Evolutionary conservation across 2,329 filamentous ascomycete genomes (phyloP).

Genomic region (Cytospora piceicola): DNA sequence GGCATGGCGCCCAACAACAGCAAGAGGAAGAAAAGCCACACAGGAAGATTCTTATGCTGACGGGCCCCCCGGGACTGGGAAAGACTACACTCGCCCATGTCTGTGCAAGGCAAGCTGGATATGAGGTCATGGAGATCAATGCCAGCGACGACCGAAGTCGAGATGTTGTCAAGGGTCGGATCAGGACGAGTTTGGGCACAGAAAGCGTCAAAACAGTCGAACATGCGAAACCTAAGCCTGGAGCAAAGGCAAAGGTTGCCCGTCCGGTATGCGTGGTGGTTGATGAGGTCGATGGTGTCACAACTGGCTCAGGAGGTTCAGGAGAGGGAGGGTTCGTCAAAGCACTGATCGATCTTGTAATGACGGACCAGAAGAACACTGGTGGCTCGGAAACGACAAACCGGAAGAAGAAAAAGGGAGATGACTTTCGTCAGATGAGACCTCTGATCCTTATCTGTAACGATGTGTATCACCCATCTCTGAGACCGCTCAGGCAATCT

Average conservation of each 20-base stretch:
- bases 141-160: conserved; percentile 92
- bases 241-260: conserved; percentile 65
- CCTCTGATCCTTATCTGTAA: conserved; percentile 96
- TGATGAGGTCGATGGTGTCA: conserved; percentile 95
- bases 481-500: conserved; percentile 85
- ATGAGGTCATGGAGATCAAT: conserved; percentile 96
- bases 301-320: conserved; percentile 73
- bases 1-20: conserved; percentile 50
- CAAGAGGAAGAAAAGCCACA: conserved; percentile 74
- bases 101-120: conserved; percentile 91
- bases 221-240: conserved; percentile 52
- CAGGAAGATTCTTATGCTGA: conserved; percentile 85
- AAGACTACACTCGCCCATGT: conserved; percentile 98
- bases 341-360: conserved; percentile 87
- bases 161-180: conserved; percentile 87
- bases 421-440: conserved; percentile 84
- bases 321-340: conserved; percentile 96
- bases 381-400: conserved; percentile 38
- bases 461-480: conserved; percentile 89
- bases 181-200: conserved; percentile 88
- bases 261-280: conserved; percentile 92
- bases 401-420: conserved; percentile 71
- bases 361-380: conserved; percentile 80
- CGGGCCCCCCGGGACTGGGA: conserved; percentile 88
- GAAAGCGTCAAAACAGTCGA: conserved; percentile 85